A percentile compares a stretch with the other conserved stretches of the same genome.
Conservation (phyloP, 768 basidiomycete genomes). For the Lentinula sp. region DNA sequence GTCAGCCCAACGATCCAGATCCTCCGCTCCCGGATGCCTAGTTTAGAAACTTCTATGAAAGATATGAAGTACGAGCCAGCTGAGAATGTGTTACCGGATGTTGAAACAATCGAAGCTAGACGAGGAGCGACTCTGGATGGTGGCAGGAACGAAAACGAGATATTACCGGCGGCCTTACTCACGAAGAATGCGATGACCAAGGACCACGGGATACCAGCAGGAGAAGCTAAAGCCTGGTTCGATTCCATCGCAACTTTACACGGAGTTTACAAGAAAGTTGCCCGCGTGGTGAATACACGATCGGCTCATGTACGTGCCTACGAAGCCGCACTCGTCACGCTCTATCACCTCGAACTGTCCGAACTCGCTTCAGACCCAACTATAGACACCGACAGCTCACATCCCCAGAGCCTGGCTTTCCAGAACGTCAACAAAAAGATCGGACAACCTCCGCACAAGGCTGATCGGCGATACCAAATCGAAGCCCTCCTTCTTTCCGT, state of each 20-base stretch:
- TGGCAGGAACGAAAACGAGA: background rate
- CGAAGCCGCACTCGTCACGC: slow-evolving; percentile 4
- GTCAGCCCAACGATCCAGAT: slow-evolving; percentile 21
- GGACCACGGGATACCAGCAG: background rate
- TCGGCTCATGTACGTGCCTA: slow-evolving; percentile 4
- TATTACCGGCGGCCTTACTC: background rate
- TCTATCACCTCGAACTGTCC: slow-evolving; percentile 4
- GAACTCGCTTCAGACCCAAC: slow-evolving; percentile 1
- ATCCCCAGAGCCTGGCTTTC: slow-evolving; percentile 17
- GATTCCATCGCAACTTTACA: background rate
- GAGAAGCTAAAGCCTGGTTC: slow-evolving; percentile 1
- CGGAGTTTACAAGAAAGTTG: slow-evolving; percentile 1
- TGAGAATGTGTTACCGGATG: background rate
- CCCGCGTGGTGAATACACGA: background rate
- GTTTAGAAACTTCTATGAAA: slow-evolving; percentile 10
- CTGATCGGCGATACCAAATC: slow-evolving; percentile 53
- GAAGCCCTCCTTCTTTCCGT: slow-evolving; percentile 56
- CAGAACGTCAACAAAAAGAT: slow-evolving; percentile 40
- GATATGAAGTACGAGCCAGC: slow-evolving; percentile 1
- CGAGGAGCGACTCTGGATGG: background rate
- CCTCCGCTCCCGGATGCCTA: slow-evolving; percentile 19
- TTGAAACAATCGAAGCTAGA: background rate
- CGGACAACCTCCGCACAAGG: slow-evolving; percentile 52
- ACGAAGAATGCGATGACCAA: background rate
- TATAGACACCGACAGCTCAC: background rate